Percentiles rank a stretch among this genome's conserved stretches.
Evolutionary conservation across 805 yeast species (phyloP).

Genomic region (Scheffersomyces lignosus): DNA sequence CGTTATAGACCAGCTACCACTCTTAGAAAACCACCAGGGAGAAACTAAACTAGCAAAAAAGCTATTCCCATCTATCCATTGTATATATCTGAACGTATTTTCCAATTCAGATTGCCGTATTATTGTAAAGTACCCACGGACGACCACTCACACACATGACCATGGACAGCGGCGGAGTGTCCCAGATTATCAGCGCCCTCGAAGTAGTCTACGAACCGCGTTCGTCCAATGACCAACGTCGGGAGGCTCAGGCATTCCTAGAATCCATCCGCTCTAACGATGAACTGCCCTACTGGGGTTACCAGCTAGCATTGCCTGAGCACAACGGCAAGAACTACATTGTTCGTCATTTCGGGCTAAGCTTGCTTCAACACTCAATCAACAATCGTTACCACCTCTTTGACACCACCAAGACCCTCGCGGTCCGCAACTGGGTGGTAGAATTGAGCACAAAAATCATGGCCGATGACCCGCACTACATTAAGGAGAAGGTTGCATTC

Average conservation of each 20-base stretch:
- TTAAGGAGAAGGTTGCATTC: constrained; percentile 85
- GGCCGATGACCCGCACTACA: constrained; percentile 78
- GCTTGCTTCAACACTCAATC: constrained; percentile 74
- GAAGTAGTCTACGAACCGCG: constrained; percentile 69
- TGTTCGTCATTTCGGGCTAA: constrained; percentile 88
- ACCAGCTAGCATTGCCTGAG: constrained; percentile 70
- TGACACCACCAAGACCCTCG: constrained; percentile 54
- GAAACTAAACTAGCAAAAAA: no score
- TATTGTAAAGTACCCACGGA: no score
- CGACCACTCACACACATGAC: constrained; percentile 23
- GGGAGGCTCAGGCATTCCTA: constrained; percentile 60
- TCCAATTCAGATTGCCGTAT: no score
- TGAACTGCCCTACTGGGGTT: constrained; percentile 92
- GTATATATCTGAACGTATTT: no score
- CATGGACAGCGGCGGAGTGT: constrained; percentile 69
- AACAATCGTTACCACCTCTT: constrained; percentile 55
- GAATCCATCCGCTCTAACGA: constrained; percentile 74
- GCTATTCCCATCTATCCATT: no score
- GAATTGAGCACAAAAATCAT: constrained; percentile 66
- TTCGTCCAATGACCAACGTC: constrained; percentile 56
- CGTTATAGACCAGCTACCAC: no score
- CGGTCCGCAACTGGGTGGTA: constrained; percentile 81
- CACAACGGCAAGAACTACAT: constrained; percentile 58
- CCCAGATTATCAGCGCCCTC: constrained; percentile 76
- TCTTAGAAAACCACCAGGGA: no score